Evolutionary conservation across 371 early-diverging fungal species (phyloP).

Genomic region (Chytridiales sp.): DNA sequence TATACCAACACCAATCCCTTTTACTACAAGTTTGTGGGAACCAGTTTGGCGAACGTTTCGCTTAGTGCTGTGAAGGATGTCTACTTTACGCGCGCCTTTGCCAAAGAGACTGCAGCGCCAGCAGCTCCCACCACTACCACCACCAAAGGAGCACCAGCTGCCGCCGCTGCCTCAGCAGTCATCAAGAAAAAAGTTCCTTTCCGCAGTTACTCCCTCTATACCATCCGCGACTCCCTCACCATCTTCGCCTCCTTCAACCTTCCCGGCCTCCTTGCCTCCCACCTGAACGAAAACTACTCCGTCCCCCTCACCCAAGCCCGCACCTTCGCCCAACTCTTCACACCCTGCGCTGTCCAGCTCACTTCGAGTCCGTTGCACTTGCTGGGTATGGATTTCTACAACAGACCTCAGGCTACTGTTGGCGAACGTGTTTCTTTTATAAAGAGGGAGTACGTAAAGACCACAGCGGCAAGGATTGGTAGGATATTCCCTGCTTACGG

Average conservation of each 20-base stretch:
- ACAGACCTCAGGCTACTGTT: neutral
- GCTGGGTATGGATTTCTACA: constrained; percentile 25
- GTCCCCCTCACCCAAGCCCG: constrained; percentile 16
- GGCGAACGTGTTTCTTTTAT: constrained; percentile 33
- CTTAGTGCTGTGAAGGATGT: constrained; percentile 60
- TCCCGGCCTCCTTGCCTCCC: constrained; percentile 38
- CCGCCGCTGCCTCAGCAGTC: constrained; percentile 20
- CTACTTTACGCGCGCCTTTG: constrained; percentile 62
- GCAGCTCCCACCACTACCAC: constrained; percentile 4
- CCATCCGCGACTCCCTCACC: constrained; percentile 61
- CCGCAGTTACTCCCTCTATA: constrained; percentile 55
- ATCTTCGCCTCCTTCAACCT: constrained; percentile 69
- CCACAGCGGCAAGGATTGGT: constrained; percentile 57
- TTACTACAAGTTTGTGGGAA: constrained; percentile 58
- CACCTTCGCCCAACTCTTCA: constrained; percentile 49
- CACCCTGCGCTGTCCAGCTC: constrained; percentile 59
- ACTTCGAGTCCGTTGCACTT: constrained; percentile 28
- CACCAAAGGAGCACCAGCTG: neutral
- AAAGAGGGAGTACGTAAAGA: constrained; percentile 52
- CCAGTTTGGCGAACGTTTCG: constrained; percentile 53
- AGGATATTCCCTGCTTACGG: constrained; percentile 73
- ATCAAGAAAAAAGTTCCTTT: constrained; percentile 50
- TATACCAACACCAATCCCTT: constrained; percentile 16
- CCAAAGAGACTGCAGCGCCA: too few species aligned
- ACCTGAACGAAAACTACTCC: neutral